These are phyloP conservation scores for Fusarium pininemorale DNA, from an alignment of 2,329 filamentous ascomycete species.

Conservation along the genomic window DNA sequence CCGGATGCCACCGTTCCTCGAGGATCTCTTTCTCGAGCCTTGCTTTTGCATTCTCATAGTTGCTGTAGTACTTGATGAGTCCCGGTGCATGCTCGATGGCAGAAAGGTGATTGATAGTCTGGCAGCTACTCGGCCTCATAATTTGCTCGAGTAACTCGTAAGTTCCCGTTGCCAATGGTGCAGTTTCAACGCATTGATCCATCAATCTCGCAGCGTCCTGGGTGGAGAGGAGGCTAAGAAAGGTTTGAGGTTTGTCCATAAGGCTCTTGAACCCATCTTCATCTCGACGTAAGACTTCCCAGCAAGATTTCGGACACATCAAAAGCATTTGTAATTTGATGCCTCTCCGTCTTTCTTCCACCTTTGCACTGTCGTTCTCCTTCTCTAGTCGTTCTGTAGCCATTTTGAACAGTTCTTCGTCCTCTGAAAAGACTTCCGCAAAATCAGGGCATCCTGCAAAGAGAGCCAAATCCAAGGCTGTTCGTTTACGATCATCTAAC, in stretches of 20 bases:
- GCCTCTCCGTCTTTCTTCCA: not conserved
- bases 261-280: not conserved
- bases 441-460: constrained; percentile 8
- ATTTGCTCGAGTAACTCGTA: constrained; percentile 2
- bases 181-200: not conserved
- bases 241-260: not conserved
- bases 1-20: not conserved
- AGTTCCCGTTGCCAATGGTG: not conserved
- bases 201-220: constrained; percentile 9
- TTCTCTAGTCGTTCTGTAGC: not conserved
- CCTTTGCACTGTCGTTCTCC: no score
- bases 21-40: not conserved
- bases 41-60: not conserved
- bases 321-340: constrained; percentile 24
- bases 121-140: not conserved
- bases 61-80: constrained; percentile 11
- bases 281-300: not conserved
- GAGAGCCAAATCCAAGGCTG: constrained; percentile 29
- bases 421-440: constrained; percentile 8
- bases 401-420: constrained; percentile 5
- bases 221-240: not conserved
- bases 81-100: not conserved
- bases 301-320: constrained; percentile 3
- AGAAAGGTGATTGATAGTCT: not conserved
- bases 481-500: not conserved